phyloP scores from a whole-genome alignment of 78 protist species.

The Speleostelium caveatum region DNA sequence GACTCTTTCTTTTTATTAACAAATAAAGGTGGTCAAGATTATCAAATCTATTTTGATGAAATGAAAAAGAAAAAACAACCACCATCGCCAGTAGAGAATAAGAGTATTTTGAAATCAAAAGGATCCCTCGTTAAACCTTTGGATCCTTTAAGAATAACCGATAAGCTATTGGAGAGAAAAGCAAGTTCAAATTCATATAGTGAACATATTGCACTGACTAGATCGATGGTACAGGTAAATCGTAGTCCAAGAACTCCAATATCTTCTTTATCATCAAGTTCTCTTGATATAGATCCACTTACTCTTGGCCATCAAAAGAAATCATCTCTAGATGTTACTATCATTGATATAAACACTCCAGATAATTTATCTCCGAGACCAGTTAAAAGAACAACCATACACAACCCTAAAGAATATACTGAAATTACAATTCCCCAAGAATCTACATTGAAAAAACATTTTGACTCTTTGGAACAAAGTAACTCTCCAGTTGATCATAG shows the following conservation, averaged over 20 bases:
- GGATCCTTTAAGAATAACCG: neutral
- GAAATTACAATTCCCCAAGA: too few species aligned
- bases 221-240: slow-evolving; percentile 51
- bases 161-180: neutral
- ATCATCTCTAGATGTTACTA: neutral
- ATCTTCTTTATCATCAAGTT: neutral
- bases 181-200: neutral
- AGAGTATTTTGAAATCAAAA: too few species aligned
- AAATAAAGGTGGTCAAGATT: slow-evolving; percentile 5
- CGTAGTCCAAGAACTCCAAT: slow-evolving; percentile 18
- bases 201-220: slow-evolving; percentile 66
- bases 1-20: slow-evolving; percentile 27
- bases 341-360: neutral
- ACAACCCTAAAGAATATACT: neutral
- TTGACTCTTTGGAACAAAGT: too few species aligned
- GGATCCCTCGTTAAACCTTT: too few species aligned
- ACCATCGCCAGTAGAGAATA: too few species aligned
- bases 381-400: neutral
- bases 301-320: too few species aligned
- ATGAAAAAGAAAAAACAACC: neutral
- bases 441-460: neutral
- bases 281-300: neutral
- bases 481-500: neutral
- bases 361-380: neutral
- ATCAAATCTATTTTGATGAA: neutral